Conservation (phyloP, 116 monocot species). For the Cymodocea nodosa region DNA sequence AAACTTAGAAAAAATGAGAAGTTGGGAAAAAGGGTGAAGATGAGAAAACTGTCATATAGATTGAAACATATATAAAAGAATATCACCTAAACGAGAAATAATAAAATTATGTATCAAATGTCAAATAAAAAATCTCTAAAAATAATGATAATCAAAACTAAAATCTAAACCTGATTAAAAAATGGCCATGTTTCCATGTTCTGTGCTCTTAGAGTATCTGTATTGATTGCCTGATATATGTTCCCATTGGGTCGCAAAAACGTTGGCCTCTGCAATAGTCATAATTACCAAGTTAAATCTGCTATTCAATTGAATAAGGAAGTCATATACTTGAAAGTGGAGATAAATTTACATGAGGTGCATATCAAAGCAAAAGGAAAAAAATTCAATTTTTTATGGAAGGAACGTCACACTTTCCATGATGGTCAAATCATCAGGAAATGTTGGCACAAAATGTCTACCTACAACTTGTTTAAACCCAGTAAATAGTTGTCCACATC, state of each 20-base stretch:
- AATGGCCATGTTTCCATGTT: constrained; percentile 98
- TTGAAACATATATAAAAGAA: no score
- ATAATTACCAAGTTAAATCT: neutral
- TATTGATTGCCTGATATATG: constrained; percentile 86
- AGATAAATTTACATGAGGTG: neutral
- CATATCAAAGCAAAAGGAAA: neutral
- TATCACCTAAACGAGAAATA: no score
- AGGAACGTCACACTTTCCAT: no score
- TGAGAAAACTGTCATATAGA: no score
- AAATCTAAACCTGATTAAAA: constrained; percentile 64
- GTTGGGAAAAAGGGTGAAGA: no score
- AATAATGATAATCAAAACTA: constrained; percentile 2
- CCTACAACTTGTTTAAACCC: no score
- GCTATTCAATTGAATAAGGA: no score
- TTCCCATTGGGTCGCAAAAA: constrained; percentile 71
- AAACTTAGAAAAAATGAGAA: no score
- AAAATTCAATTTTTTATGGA: neutral
- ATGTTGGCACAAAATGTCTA: no score
- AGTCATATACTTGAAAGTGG: neutral
- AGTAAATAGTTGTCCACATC: no score
- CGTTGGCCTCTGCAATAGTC: constrained; percentile 56
- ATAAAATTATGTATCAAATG: no score
- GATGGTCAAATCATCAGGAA: no score
- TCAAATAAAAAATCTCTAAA: neutral
- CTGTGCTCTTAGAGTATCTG: constrained; percentile 75